Conservation (phyloP, 495 filamentous ascomycete species). For the Aspergillus funiculosus region DNA sequence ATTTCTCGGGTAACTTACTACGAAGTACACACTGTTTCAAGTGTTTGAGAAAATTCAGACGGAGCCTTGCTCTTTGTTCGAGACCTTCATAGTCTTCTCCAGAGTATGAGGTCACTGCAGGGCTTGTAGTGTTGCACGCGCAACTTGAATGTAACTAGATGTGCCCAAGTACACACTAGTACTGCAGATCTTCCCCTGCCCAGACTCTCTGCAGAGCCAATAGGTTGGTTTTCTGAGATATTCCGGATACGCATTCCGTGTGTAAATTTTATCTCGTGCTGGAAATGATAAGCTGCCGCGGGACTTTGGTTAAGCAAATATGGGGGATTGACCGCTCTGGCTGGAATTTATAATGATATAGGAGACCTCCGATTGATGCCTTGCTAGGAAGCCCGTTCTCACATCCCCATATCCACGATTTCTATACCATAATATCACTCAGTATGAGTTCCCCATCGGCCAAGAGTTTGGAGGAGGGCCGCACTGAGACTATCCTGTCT, state of each 20-base stretch:
- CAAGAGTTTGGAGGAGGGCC: slow-evolving; percentile 22
- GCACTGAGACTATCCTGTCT: slow-evolving; percentile 1
- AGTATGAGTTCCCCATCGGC: slow-evolving; percentile 18
- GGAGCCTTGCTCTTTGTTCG: no score
- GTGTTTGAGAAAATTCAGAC: no score
- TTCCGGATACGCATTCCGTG: slow-evolving; percentile 6
- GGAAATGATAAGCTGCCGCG: slow-evolving; percentile 11
- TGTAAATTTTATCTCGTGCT: slow-evolving; percentile 15
- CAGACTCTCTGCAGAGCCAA: slow-evolving; percentile 3
- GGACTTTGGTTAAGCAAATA: slow-evolving; percentile 9
- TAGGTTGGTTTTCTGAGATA: slow-evolving; percentile 6
- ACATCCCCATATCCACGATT: no score
- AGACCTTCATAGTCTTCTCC: no score
- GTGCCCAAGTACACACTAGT: background rate
- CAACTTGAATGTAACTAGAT: background rate
- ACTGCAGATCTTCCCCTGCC: slow-evolving; percentile 7
- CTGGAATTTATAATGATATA: slow-evolving; percentile 5
- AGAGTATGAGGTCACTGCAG: no score
- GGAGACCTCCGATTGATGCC: background rate
- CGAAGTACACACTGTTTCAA: no score
- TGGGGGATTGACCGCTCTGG: background rate
- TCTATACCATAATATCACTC: background rate
- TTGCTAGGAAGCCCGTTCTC: no score
- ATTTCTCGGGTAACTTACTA: no score
- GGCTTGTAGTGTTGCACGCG: no score